Conservation (phyloP, 2,329 filamentous ascomycete species). For the Claviceps sp. region DNA sequence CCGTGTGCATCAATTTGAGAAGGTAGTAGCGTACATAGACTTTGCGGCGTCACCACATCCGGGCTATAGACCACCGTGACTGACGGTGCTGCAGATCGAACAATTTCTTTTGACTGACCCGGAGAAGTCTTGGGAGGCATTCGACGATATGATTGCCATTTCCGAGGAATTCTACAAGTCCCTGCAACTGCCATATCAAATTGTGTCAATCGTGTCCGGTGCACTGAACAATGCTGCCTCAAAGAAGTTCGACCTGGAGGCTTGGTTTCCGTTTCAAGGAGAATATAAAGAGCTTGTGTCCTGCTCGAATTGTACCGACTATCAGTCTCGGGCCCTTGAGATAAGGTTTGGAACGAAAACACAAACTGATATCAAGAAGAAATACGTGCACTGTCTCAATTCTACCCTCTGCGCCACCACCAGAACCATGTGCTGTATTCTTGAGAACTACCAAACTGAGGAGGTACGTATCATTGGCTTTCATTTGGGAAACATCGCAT, state of each 20-base stretch:
- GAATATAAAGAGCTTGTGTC: constrained; percentile 98
- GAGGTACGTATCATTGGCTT: constrained; percentile 34
- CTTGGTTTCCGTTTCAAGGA: constrained; percentile 90
- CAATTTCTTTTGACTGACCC: constrained; percentile 73
- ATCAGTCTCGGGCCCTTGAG: constrained; percentile 87
- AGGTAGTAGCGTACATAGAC: constrained; percentile 31
- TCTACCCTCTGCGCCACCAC: constrained; percentile 84
- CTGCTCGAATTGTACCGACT: constrained; percentile 96
- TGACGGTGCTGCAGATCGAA: constrained; percentile 36
- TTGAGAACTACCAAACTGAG: constrained; percentile 94
- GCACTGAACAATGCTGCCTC: constrained; percentile 65
- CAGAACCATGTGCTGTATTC: constrained; percentile 80
- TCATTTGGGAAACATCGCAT: not conserved
- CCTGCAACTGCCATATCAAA: constrained; percentile 75
- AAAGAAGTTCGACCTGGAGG: constrained; percentile 94
- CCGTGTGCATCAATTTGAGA: constrained; percentile 96
- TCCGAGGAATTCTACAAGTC: constrained; percentile 95
- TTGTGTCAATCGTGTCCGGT: constrained; percentile 91
- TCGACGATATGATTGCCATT: constrained; percentile 81
- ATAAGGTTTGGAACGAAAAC: constrained; percentile 85
- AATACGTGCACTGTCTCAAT: constrained; percentile 89
- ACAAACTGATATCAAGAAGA: constrained; percentile 70
- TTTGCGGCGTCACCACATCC: not conserved
- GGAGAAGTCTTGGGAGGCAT: constrained; percentile 83
- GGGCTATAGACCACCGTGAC: not conserved